Conservation (phyloP, 176 grass and related monocot species). For the Ananas comosus region DNA sequence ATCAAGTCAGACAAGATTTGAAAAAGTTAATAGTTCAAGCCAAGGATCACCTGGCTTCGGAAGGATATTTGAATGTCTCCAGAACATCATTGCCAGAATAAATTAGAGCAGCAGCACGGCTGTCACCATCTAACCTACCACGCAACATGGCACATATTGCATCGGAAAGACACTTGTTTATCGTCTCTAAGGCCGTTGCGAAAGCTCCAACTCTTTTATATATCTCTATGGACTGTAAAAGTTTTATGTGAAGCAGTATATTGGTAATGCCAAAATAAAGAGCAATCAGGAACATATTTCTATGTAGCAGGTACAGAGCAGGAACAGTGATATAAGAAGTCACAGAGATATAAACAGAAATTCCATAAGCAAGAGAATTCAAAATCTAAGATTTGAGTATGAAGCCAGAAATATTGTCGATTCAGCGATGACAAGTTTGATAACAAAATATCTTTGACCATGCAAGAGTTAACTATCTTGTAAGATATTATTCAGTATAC, state of each 20-base stretch:
- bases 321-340: background rate
- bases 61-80: slow-evolving; percentile 69
- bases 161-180: slow-evolving; percentile 95
- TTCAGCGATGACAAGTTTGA: too few relatives aligned
- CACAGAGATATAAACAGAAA: background rate
- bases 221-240: slow-evolving; percentile 59
- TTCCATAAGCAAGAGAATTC: background rate
- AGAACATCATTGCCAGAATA: slow-evolving; percentile 82
- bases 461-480: too few relatives aligned
- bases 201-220: slow-evolving; percentile 91
- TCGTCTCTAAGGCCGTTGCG: slow-evolving; percentile 81
- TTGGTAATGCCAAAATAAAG: background rate
- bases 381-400: too few relatives aligned
- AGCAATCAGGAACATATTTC: slow-evolving; percentile 4
- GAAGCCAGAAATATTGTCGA: too few relatives aligned
- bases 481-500: too few relatives aligned
- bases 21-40: slow-evolving; percentile 1
- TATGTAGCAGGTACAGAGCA: background rate
- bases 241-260: slow-evolving; percentile 25
- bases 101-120: slow-evolving; percentile 62
- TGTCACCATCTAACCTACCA: slow-evolving; percentile 67
- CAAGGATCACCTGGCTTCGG: slow-evolving; percentile 60
- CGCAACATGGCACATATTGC: slow-evolving; percentile 70
- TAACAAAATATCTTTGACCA: too few relatives aligned
- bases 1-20: background rate